phyloP scores from a whole-genome alignment of 163 green algal genomes.

The Chlamydomonas reinhardtii region DNA sequence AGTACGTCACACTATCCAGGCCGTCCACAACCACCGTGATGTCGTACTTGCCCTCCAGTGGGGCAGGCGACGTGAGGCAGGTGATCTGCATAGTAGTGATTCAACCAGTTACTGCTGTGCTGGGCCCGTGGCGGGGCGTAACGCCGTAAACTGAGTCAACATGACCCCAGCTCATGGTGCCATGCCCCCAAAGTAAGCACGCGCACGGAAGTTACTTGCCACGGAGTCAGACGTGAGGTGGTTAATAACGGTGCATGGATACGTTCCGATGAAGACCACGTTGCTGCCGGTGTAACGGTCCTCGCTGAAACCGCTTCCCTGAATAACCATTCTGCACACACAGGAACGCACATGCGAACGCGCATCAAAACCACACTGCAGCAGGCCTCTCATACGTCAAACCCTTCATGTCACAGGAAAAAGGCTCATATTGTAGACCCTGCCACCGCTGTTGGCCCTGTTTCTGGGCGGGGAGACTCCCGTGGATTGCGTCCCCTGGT shows the following conservation, averaged over 20 bases:
- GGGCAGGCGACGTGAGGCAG: neutral
- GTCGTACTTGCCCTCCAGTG: neutral
- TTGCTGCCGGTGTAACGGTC: constrained; percentile 36
- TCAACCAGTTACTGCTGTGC: too few relatives aligned
- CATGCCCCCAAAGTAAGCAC: neutral
- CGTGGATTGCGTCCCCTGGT: neutral
- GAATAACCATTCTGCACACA: constrained; percentile 24
- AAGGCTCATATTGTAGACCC: too few relatives aligned
- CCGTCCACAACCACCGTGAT: constrained; percentile 48
- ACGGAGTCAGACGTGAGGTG: constrained; percentile 35
- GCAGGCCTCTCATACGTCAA: too few relatives aligned
- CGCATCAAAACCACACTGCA: too few relatives aligned
- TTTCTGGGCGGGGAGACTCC: too few relatives aligned
- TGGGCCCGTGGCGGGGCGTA: too few relatives aligned
- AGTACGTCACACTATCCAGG: neutral
- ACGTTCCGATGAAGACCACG: constrained; percentile 17
- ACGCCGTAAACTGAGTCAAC: too few relatives aligned
- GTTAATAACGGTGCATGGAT: constrained; percentile 31
- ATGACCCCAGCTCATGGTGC: too few relatives aligned
- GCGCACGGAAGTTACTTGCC: neutral
- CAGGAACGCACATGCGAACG: neutral
- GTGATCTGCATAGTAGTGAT: neutral
- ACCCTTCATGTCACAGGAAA: too few relatives aligned
- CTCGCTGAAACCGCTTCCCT: constrained; percentile 9
- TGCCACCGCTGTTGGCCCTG: too few relatives aligned